Evolutionary conservation across 2,329 filamentous ascomycete species (phyloP).

Genomic region (Emmonsiellopsis sp.): DNA sequence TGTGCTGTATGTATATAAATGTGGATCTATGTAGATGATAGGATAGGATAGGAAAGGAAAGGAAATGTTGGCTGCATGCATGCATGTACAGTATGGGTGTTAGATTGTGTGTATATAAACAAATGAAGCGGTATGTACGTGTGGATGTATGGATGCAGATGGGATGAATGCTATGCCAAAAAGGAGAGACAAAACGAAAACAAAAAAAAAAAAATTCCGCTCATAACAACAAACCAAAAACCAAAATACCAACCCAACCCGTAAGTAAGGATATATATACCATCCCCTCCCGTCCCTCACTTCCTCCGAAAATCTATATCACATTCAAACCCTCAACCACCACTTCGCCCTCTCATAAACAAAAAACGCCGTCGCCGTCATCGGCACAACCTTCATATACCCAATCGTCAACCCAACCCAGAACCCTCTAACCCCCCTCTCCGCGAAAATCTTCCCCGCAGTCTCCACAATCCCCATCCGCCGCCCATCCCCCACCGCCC

Average conservation of each 20-base stretch:
- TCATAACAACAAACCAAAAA: not conserved
- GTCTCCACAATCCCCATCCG: slow-evolving; percentile 72
- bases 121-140: no score
- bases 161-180: not conserved
- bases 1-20: no score
- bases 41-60: no score
- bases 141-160: no score
- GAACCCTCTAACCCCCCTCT: slow-evolving; percentile 71
- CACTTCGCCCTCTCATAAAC: slow-evolving; percentile 58
- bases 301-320: not conserved
- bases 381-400: slow-evolving; percentile 86
- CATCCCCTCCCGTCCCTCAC: not conserved
- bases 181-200: not conserved
- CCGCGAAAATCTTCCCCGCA: slow-evolving; percentile 60
- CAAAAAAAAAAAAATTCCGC: not conserved
- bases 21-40: no score
- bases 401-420: slow-evolving; percentile 91
- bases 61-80: no score
- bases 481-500: slow-evolving; percentile 83
- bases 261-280: not conserved
- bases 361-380: slow-evolving; percentile 66
- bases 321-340: slow-evolving; percentile 52
- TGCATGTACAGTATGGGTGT: no score
- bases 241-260: not conserved
- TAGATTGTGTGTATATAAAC: no score